These are phyloP conservation scores for Monosporascus ibericus DNA, from an alignment of 2,329 filamentous ascomycete genomes.

Conservation along the genomic window DNA sequence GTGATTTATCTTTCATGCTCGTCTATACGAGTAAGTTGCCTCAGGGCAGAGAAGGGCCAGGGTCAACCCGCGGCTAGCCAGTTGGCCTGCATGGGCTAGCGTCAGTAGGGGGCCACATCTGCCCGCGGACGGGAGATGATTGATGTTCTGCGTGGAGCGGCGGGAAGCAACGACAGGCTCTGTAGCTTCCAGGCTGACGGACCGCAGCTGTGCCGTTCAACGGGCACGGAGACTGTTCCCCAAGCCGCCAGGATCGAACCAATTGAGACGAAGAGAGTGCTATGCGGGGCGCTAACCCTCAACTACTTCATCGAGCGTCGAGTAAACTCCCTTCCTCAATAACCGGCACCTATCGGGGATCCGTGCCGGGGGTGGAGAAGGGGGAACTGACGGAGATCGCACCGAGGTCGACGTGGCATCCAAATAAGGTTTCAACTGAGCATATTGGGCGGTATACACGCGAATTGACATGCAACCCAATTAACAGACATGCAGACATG, in stretches of 20 bases:
- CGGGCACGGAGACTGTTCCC: too few relatives aligned
- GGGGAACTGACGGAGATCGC: conserved; percentile 20
- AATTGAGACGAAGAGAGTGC: conserved; percentile 14
- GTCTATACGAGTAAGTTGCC: conserved; percentile 20
- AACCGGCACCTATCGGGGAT: conserved; percentile 15
- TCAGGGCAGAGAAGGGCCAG: conserved; percentile 15
- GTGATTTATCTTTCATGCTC: conserved; percentile 26
- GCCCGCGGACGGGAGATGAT: conserved; percentile 26
- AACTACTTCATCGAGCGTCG: not conserved
- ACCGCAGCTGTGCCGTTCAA: too few relatives aligned
- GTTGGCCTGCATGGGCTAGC: conserved; percentile 25
- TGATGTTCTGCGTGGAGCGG: conserved; percentile 20
- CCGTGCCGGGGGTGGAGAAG: conserved; percentile 23
- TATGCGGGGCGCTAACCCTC: conserved; percentile 9
- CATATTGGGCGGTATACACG: conserved; percentile 22
- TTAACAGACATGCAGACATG: conserved; percentile 24
- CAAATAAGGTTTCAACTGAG: conserved; percentile 21
- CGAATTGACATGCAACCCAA: conserved; percentile 28
- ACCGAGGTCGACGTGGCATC: conserved; percentile 28
- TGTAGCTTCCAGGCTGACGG: conserved; percentile 21
- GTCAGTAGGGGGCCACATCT: conserved; percentile 15
- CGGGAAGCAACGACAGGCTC: conserved; percentile 16
- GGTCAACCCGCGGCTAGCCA: conserved; percentile 25
- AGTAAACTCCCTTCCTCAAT: not conserved
- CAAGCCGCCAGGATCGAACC: conserved; percentile 12